phyloP scores from a whole-genome alignment of 106 monocot genomes.

The Cymbidium sinense region DNA sequence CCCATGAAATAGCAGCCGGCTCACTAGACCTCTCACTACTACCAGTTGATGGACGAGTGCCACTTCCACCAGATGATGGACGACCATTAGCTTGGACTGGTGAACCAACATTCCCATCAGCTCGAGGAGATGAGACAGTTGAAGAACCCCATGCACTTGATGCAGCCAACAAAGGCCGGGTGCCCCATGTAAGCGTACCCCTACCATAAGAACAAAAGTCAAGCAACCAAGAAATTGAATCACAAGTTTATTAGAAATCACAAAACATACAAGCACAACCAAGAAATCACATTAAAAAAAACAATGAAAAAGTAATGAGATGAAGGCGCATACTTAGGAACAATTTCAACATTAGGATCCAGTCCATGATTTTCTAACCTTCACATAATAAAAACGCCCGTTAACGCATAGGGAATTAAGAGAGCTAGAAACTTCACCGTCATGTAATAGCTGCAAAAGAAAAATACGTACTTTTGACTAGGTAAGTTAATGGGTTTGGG shows the following conservation, averaged over 20 bases:
- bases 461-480: slow-evolving; percentile 47
- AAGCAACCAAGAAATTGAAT: neutral
- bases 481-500: slow-evolving; percentile 70
- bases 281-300: neutral
- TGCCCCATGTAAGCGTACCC: slow-evolving; percentile 96
- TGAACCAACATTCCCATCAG: slow-evolving; percentile 56
- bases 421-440: neutral
- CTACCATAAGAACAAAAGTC: slow-evolving; percentile 33
- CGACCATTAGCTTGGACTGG: slow-evolving; percentile 43
- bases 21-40: slow-evolving; percentile 75
- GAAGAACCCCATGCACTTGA: slow-evolving; percentile 76
- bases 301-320: neutral
- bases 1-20: slow-evolving; percentile 44
- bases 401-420: neutral
- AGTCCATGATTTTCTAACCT: slow-evolving; percentile 95
- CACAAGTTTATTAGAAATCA: neutral
- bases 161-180: slow-evolving; percentile 30
- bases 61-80: slow-evolving; percentile 75
- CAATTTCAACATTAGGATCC: slow-evolving; percentile 98
- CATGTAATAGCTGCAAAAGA: neutral
- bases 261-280: neutral
- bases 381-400: slow-evolving; percentile 7
- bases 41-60: slow-evolving; percentile 76
- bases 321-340: slow-evolving; percentile 70
- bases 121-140: slow-evolving; percentile 42